Evolutionary conservation across 148 eudicot species (phyloP), one percentile per base, ranked within the genome.

Genomic region (Drosera capensis): DNA sequence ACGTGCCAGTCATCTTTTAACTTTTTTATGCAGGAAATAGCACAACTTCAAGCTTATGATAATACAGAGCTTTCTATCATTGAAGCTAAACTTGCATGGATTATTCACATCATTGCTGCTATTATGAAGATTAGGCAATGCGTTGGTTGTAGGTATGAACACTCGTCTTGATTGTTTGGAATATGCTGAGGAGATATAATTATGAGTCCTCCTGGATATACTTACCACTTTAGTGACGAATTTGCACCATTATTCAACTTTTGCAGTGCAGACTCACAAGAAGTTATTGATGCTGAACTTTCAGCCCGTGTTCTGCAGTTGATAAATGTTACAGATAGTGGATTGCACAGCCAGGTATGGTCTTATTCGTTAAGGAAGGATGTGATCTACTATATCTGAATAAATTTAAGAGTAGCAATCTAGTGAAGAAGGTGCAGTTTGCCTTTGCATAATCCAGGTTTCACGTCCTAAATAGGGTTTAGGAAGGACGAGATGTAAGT

Each of bases 31-130:
- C 61, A 68, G 96, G 96, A 86, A 65, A 75, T 61, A 52, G 81
- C 80, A 46, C 81, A 78, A 55, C 51, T 78, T 46, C 81, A 68
- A 39, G 49, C 62, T 23, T 17, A 12, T n/a, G 68, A 71, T 67
- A 56, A 46, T n/a, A 66, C 52, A 51, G 71, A 75, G 46, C 65
- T 84, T 51, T 53, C 53, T 43, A 35, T 75, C 5, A 52, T 78
- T 54, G 97, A 90, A 59, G 73, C 77, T 42, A 78, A 84, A 55
- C 94, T 90, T 67, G 71, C 97, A 14, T 90, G 95, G 97, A 69
- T 90, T 57, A 87, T 84, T 47, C 95, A 90, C 60, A 75, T 90
- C 35, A 73, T 90, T 51, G 87, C 74, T 43, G 70, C 95, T 22
- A 71, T 80, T 55, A 40, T 90, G 19, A 84, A 59, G 66, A 58